Conservation (phyloP, 495 filamentous ascomycete species). For the Penicillium malachiteum region DNA sequence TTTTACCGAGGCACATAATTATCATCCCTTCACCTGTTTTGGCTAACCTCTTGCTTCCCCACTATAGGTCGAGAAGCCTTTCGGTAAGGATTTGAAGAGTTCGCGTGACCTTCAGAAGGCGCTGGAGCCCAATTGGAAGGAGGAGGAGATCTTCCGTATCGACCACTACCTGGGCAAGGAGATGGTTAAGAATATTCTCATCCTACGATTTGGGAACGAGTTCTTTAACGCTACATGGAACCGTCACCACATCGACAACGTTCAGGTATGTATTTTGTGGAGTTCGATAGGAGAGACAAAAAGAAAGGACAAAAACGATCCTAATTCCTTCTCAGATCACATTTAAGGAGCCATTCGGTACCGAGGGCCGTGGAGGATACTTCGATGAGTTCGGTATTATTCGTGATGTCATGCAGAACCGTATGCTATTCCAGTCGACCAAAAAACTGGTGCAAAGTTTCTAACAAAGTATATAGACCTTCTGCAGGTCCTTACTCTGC, state of each 20-base stretch:
- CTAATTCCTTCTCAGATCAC: slow-evolving; percentile 62
- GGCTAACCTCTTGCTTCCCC: slow-evolving; percentile 8
- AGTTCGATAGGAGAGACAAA: background rate
- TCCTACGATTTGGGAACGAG: slow-evolving; percentile 97
- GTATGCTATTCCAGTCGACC: slow-evolving; percentile 34
- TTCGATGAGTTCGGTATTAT: slow-evolving; percentile 99
- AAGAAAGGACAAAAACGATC: background rate
- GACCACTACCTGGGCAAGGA: slow-evolving; percentile 99
- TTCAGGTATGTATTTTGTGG: slow-evolving; percentile 48
- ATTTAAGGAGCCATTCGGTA: slow-evolving; percentile 99
- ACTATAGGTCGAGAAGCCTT: slow-evolving; percentile 93
- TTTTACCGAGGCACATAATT: background rate
- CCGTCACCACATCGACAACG: slow-evolving; percentile 98
- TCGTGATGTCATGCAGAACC: slow-evolving; percentile 97
- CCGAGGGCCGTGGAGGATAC: slow-evolving; percentile 98
- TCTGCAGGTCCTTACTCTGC: slow-evolving; percentile 90
- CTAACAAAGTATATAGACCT: slow-evolving; percentile 57
- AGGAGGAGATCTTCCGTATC: slow-evolving; percentile 99
- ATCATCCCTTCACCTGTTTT: background rate
- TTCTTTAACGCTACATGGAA: slow-evolving; percentile 99
- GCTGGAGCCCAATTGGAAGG: slow-evolving; percentile 95
- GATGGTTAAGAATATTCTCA: slow-evolving; percentile 99
- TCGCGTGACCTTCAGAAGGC: slow-evolving; percentile 94
- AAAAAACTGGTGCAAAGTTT: background rate
- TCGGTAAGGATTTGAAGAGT: slow-evolving; percentile 93